Base-by-base conservation (phyloP, 2,329 filamentous ascomycete genomes). In the Graphilbum fragrans region DNA sequence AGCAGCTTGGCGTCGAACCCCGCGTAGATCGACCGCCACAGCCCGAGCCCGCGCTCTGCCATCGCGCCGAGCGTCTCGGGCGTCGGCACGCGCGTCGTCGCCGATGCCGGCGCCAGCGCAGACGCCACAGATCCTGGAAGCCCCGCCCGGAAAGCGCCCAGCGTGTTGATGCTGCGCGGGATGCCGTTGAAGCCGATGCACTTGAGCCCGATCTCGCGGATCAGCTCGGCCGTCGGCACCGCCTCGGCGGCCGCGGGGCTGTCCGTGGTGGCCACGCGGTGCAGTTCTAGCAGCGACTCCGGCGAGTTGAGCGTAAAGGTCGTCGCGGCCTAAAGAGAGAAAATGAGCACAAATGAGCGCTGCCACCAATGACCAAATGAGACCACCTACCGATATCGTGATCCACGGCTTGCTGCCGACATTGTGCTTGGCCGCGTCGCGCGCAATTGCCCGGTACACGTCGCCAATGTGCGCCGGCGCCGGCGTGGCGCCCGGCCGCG, bases 271-370 rank as follows among this genome's bases (percentile, higher is more conserved):
- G 71, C 70, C 25, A 73, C 59, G 42, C 69, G 54, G 60, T 77
- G 79, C 12, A 88, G 70, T 19, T 71, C 61, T 4, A 74, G 62
- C 49, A 90, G 73, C 3, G 83, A 82, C 43, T 83, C 80, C 20
- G 85, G 85, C 2, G 84, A 87, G 65, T 93, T 92, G 66, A 92
- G 77, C 1, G 86, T 92, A 64, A 90, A 84, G 2, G 84, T 86
- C 17, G 85, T 80, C 25, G 85, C 86, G 1, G 85, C 82, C 79
- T 86, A 40, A 12, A 20, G 17, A 12, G 20, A 21, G n/a, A 25
- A 25, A 17, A 4, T 4, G 25, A 21, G 17, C 32, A 12, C 25
- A n/a, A n/a, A n/a, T n/a, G n/a, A n/a, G n/a, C 25, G 4, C 14
- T 5, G 32, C 32, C 11, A 34, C 8, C 20, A 8, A 12, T 21